Base-by-base conservation (phyloP, 805 yeast species). In the Candida fluviatilis region DNA sequence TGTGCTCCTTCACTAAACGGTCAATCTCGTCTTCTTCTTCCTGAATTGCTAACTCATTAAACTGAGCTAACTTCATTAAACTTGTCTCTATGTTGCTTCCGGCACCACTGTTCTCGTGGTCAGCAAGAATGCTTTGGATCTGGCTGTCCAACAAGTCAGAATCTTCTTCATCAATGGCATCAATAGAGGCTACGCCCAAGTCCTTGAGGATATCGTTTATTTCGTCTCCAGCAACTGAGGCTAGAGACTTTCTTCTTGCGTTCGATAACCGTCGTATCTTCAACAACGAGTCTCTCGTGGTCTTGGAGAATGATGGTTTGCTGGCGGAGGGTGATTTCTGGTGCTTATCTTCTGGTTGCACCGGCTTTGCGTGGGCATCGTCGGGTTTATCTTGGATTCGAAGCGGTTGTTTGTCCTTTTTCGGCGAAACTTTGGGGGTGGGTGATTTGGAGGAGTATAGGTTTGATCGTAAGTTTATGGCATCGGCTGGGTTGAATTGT, bases 401-500 rank as follows among this genome's bases (percentile, higher is more conserved):
- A 19, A 33, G 21, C 34, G 3, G 34, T 4, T 24, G 30, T 29
- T 36, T 39, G 4, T 38, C 25, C 14, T 42, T 39, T 31, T 38
- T 32, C 26, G 40, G 35, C 39, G 51, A 37, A 5, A 16, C 34
- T 26, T 41, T 44, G 19, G 48, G 52, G 25, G 43, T 41, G 16
- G 56, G 59, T n/a, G 51, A 43, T 25, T 47, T 46, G 6, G 55
- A 47, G 17, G 42, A 48, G 46, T 74, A 75, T 7, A 78, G 60
- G 13, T 74, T 68, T 3, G 77, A 65, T 48, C 80, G 69, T 48
- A 80, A 55, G 37, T 77, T 75, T 27, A 78, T 70, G 2, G 82
- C 84, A 54, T 79, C 84, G 3, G 75, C 59, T n/a, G 84, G 84
- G 45, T 77, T 78, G 40, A 76, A 66, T 18, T 70, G 72, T 43